phyloP scores from a whole-genome alignment of 2,329 filamentous ascomycete species.

The Fusarium phyllophilum region DNA sequence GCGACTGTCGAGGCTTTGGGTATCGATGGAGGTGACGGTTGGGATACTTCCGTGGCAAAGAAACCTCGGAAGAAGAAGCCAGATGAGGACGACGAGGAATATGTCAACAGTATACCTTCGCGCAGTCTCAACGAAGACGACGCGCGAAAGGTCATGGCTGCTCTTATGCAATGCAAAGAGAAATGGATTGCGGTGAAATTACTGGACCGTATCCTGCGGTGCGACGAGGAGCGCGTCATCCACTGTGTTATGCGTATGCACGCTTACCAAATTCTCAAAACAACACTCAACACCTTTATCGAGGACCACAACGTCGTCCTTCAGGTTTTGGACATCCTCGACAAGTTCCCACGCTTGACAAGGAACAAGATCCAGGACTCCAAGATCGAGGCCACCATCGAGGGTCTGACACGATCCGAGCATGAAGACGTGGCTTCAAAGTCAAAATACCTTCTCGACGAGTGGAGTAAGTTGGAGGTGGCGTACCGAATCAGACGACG shows the following conservation, averaged over 20 bases:
- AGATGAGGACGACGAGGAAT: conserved; percentile 93
- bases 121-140: conserved; percentile 82
- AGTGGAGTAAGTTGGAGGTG: conserved; percentile 89
- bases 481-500: conserved; percentile 93
- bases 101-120: conserved; percentile 87
- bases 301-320: conserved; percentile 91
- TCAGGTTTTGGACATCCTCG: conserved; percentile 89
- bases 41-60: conserved; percentile 90
- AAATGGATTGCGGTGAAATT: conserved; percentile 99
- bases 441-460: conserved; percentile 76
- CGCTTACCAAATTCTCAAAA: conserved; percentile 94
- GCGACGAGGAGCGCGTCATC: conserved; percentile 85
- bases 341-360: conserved; percentile 88
- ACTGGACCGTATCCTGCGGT: conserved; percentile 85
- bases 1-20: conserved; percentile 94
- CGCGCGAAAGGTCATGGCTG: conserved; percentile 94
- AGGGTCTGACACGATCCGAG: conserved; percentile 72
- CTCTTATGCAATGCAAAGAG: conserved; percentile 97
- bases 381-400: conserved; percentile 87
- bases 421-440: conserved; percentile 80
- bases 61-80: conserved; percentile 92
- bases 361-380: conserved; percentile 98
- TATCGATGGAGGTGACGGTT: conserved; percentile 90
- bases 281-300: conserved; percentile 83
- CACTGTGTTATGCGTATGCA: conserved; percentile 95